Base-by-base conservation (phyloP, 805 yeast species). In the Ogataea methylovora region DNA sequence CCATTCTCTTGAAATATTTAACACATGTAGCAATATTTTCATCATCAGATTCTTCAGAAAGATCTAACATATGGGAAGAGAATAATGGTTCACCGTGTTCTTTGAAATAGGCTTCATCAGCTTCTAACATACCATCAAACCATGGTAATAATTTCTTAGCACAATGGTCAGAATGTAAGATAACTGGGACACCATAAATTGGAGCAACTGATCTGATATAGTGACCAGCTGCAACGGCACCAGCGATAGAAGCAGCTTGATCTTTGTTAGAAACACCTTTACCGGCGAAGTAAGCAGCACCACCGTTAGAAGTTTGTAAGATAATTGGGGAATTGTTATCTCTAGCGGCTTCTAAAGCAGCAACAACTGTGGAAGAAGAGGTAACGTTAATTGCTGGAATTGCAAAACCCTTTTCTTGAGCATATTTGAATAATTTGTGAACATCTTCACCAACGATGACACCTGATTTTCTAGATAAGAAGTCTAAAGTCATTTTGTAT, bases 251-350 rank as follows among this genome's bases (percentile, higher is more conserved):
- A 42, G 97, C 98, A 56, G 71, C 69, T 73, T 92, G 97, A 73
- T 85, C 81, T 56, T 73, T 73, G 84, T 92, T 92, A 63, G 76
- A 73, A 52, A 92, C 87, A 72, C 97, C 98, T 79, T 92, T 92
- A 72, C 98, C 98, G 47, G 98, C 98, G 63, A 92, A 92, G 85
- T 79, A 92, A 46, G 97, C 97, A 51, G 98, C 95, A 75, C 98
- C 98, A 73, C 98, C 98, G 67, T 92, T 87, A 42, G 97, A 90
- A 52, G 90, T 79, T 72, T 92, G 98, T 61, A 92, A 71, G 63
- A 92, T 85, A 69, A 92, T 87, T 71, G 98, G 98, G 43, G 95
- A 77, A 51, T 82, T 76, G 70, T 71, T 75, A 67, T 92, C 97
- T 67, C 94, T 85, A 42, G 97, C 96, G 46, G 97, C 96, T 68